These are phyloP conservation scores for Ustulina deusta DNA, from an alignment of 2,329 filamentous ascomycete genomes.

Conservation along the genomic window DNA sequence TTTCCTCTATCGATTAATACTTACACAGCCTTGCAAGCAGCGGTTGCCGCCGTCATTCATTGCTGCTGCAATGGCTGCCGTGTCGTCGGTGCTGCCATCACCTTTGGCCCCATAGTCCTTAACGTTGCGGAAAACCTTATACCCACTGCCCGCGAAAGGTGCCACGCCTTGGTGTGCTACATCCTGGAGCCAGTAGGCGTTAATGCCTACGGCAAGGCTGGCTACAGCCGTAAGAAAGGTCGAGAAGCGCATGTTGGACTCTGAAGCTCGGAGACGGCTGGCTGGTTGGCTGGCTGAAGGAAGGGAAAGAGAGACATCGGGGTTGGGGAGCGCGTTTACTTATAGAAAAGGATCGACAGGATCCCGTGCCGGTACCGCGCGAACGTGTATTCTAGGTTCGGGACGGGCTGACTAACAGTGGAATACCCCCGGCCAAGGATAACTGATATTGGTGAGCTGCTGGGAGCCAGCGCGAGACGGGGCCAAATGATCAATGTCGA, in stretches of 20 bases:
- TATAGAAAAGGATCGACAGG: constrained; percentile 42
- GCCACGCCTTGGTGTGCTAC: constrained; percentile 58
- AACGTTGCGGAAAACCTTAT: constrained; percentile 62
- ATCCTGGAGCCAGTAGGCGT: constrained; percentile 52
- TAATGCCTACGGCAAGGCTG: constrained; percentile 48
- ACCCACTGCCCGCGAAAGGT: constrained; percentile 56
- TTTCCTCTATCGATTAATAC: constrained; percentile 30
- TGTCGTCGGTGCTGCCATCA: constrained; percentile 60
- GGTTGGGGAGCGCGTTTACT: constrained; percentile 39
- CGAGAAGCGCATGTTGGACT: constrained; percentile 49
- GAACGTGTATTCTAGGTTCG: constrained; percentile 29
- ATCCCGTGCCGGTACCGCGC: constrained; percentile 32
- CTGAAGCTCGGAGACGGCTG: constrained; percentile 34
- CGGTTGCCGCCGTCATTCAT: constrained; percentile 56
- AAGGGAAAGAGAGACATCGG: constrained; percentile 31
- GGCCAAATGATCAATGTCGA: constrained; percentile 40
- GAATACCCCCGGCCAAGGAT: constrained; percentile 32
- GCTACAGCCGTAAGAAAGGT: constrained; percentile 48
- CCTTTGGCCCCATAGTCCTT: constrained; percentile 61
- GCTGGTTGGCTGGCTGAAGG: constrained; percentile 31
- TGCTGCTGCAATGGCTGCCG: constrained; percentile 60
- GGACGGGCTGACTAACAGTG: constrained; percentile 27
- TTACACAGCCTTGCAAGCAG: constrained; percentile 58
- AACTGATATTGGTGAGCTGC: constrained; percentile 19
- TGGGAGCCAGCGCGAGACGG: constrained; percentile 34